Percentiles rank a stretch among this genome's conserved stretches.
These are phyloP conservation scores for Rhizopogon vesiculosus DNA, from an alignment of 768 basidiomycete species.

Conservation along the genomic window DNA sequence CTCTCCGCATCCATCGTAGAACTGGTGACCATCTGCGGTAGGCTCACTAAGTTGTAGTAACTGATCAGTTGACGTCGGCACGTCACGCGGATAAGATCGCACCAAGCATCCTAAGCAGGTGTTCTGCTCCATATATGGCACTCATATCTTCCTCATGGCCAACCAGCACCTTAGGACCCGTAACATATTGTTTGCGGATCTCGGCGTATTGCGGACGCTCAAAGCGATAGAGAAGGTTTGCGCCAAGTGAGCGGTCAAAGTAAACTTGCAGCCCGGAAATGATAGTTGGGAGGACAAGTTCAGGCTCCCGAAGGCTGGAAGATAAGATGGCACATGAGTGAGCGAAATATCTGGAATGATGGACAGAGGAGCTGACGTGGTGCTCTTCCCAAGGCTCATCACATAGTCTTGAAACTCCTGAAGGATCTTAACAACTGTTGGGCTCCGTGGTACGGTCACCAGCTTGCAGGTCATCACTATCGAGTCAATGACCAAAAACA, in stretches of 20 bases:
- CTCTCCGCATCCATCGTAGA: constrained; percentile 92
- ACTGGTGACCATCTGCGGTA: constrained; percentile 85
- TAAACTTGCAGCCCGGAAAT: constrained; percentile 83
- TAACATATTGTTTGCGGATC: constrained; percentile 67
- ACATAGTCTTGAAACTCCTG: constrained; percentile 73
- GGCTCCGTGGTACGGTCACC: constrained; percentile 75
- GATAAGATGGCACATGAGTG: neutral
- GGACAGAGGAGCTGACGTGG: constrained; percentile 34
- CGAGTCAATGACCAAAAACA: neutral
- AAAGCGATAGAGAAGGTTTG: constrained; percentile 89
- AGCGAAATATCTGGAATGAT: neutral
- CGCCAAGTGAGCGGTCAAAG: constrained; percentile 88
- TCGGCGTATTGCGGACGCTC: constrained; percentile 92
- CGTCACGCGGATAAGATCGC: constrained; percentile 19
- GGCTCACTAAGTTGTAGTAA: constrained; percentile 56
- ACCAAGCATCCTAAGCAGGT: constrained; percentile 91
- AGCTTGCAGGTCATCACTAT: constrained; percentile 43
- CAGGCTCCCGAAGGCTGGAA: constrained; percentile 61
- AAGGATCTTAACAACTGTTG: constrained; percentile 73
- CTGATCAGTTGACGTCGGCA: constrained; percentile 5
- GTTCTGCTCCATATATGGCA: constrained; percentile 90
- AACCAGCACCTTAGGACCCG: constrained; percentile 63
- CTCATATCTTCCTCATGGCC: constrained; percentile 83
- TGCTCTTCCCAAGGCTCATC: constrained; percentile 38
- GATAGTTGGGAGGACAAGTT: constrained; percentile 71